These are phyloP conservation scores for Domatiomyces catenatus DNA, from an alignment of 2,329 filamentous ascomycete species.

Conservation along the genomic window DNA sequence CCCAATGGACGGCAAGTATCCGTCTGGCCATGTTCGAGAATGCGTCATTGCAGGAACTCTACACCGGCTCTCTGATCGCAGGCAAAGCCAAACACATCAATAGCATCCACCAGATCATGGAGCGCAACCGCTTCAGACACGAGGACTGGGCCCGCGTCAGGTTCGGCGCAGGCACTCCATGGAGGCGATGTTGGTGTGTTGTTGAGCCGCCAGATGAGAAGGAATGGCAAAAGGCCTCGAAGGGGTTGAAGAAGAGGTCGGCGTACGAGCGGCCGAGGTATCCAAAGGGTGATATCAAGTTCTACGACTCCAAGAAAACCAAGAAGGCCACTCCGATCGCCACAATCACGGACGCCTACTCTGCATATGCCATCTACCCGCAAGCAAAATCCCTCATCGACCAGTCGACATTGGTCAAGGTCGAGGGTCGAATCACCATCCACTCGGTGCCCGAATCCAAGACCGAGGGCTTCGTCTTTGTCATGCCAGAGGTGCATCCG, in stretches of 20 bases:
- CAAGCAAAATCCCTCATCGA: conserved; percentile 89
- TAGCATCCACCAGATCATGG: conserved; percentile 80
- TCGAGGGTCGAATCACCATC: conserved; percentile 81
- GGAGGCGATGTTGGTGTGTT: conserved; percentile 94
- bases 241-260: conserved; percentile 65
- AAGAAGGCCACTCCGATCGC: conserved; percentile 86
- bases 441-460: conserved; percentile 63
- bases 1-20: conserved; percentile 92
- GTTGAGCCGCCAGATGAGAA: conserved; percentile 88
- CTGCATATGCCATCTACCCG: conserved; percentile 89
- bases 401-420: conserved; percentile 81
- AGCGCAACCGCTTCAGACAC: conserved; percentile 57
- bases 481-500: conserved; percentile 91
- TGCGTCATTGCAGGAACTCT: conserved; percentile 82
- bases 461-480: conserved; percentile 87
- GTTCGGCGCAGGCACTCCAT: conserved; percentile 89
- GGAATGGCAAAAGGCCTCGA: conserved; percentile 68
- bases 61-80: conserved; percentile 87
- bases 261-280: conserved; percentile 62
- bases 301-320: conserved; percentile 85
- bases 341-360: conserved; percentile 77
- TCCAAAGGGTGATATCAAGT: conserved; percentile 80
- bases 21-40: conserved; percentile 90
- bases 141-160: conserved; percentile 92
- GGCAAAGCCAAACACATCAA: conserved; percentile 83